These are phyloP conservation scores for Sphaceloma murrayae DNA, from an alignment of 2,329 filamentous ascomycete species.

Conservation along the genomic window DNA sequence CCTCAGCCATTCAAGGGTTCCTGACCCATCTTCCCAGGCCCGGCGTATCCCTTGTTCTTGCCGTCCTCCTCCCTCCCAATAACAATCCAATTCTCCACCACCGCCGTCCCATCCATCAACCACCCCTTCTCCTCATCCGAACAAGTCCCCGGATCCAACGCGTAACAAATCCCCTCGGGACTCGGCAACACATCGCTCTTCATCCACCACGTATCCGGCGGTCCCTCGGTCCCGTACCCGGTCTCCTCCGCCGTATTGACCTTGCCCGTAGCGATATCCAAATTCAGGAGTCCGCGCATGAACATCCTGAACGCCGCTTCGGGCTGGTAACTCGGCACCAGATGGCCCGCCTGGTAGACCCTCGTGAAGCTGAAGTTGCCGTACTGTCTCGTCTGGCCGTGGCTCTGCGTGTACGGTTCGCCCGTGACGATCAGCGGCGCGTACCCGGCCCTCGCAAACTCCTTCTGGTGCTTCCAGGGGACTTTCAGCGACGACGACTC, in stretches of 20 bases:
- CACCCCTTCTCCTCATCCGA: constrained; percentile 25
- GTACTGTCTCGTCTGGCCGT: constrained; percentile 28
- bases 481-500: constrained; percentile 44
- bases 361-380: constrained; percentile 36
- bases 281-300: constrained; percentile 28
- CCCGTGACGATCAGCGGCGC: no score
- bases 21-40: not conserved
- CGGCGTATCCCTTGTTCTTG: not conserved
- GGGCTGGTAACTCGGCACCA: constrained; percentile 32
- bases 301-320: constrained; percentile 33
- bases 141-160: constrained; percentile 21
- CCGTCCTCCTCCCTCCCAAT: constrained; percentile 19
- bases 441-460: no score
- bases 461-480: no score
- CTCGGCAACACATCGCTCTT: constrained; percentile 26
- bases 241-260: no score
- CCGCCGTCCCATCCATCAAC: constrained; percentile 25
- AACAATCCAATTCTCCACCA: constrained; percentile 27
- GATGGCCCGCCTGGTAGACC: constrained; percentile 44
- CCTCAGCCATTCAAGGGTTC: no score
- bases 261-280: constrained; percentile 31
- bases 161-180: constrained; percentile 24
- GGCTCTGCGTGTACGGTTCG: constrained; percentile 22
- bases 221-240: no score
- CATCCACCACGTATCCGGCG: constrained; percentile 28